phyloP scores from a whole-genome alignment of 2,329 filamentous ascomycete species.

The Lithohypha guttulata region DNA sequence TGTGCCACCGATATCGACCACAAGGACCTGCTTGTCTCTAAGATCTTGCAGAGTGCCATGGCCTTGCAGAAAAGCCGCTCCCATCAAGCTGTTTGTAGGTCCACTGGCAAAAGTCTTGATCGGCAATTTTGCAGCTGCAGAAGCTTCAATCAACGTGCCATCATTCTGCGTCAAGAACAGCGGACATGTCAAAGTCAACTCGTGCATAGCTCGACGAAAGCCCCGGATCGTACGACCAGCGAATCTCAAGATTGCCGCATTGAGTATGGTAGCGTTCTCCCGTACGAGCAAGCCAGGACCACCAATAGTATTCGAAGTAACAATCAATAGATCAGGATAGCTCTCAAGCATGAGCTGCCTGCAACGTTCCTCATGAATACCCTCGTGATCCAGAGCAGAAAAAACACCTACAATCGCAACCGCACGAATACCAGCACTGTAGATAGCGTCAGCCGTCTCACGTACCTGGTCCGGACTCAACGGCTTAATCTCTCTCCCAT shows the following conservation, averaged over 20 bases:
- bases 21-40: constrained; percentile 28
- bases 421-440: constrained; percentile 27
- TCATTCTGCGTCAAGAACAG: constrained; percentile 56
- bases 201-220: constrained; percentile 43
- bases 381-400: constrained; percentile 35
- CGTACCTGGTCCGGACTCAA: constrained; percentile 32
- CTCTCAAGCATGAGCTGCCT: constrained; percentile 30
- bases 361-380: constrained; percentile 33
- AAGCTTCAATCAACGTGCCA: constrained; percentile 47
- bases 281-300: constrained; percentile 42
- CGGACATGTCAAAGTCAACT: constrained; percentile 42
- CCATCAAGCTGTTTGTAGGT: constrained; percentile 53
- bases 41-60: constrained; percentile 12
- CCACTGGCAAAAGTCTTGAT: constrained; percentile 54
- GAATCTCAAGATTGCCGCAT: constrained; percentile 50
- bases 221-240: constrained; percentile 46
- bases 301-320: constrained; percentile 37
- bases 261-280: constrained; percentile 55
- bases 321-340: constrained; percentile 29
- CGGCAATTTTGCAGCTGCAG: constrained; percentile 44
- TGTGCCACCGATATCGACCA: constrained; percentile 51
- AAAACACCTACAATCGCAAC: constrained; percentile 39
- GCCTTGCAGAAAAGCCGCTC: constrained; percentile 48
- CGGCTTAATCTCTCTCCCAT: constrained; percentile 35
- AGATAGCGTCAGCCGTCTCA: constrained; percentile 26